These are phyloP conservation scores for Rhodotorula graminis DNA, from an alignment of 768 basidiomycete species.

Conservation along the genomic window DNA sequence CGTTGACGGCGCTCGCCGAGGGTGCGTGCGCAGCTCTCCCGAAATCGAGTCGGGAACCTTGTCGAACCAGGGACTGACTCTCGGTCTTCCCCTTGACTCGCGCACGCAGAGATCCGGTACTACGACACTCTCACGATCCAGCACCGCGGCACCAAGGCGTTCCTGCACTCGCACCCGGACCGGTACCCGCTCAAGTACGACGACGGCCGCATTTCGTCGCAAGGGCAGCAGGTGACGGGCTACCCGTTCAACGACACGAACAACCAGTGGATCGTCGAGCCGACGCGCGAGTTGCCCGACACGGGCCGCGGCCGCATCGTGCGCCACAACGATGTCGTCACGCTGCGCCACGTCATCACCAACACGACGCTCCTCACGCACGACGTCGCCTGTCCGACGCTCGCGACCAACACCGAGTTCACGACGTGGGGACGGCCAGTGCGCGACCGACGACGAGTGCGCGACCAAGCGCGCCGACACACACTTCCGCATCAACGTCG, in stretches of 20 bases:
- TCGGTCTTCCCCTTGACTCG: no score
- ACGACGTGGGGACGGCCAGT: slow-evolving; percentile 83
- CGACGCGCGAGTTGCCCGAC: slow-evolving; percentile 90
- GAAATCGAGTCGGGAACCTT: no score
- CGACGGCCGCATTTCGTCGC: slow-evolving; percentile 80
- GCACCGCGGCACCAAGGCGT: slow-evolving; percentile 90
- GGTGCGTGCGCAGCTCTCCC: slow-evolving; percentile 54
- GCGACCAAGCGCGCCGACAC: slow-evolving; percentile 76
- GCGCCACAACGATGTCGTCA: slow-evolving; percentile 80
- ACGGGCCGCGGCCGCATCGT: slow-evolving; percentile 88
- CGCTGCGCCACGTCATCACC: slow-evolving; percentile 81
- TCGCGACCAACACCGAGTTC: slow-evolving; percentile 98
- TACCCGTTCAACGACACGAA: slow-evolving; percentile 91
- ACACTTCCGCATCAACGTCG: slow-evolving; percentile 70
- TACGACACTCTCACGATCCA: slow-evolving; percentile 78
- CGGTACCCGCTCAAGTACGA: slow-evolving; percentile 88
- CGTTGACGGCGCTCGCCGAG: slow-evolving; percentile 83
- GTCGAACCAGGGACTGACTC: no score
- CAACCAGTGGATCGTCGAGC: slow-evolving; percentile 92
- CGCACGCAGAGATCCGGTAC: slow-evolving; percentile 75
- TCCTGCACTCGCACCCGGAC: slow-evolving; percentile 87
- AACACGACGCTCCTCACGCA: slow-evolving; percentile 81
- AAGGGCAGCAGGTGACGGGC: slow-evolving; percentile 51
- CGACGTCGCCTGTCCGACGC: slow-evolving; percentile 92
- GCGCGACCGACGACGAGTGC: slow-evolving; percentile 49